These are phyloP conservation scores for Medicago truncatula DNA, from an alignment of 306 rosid species.

Conservation along the genomic window DNA sequence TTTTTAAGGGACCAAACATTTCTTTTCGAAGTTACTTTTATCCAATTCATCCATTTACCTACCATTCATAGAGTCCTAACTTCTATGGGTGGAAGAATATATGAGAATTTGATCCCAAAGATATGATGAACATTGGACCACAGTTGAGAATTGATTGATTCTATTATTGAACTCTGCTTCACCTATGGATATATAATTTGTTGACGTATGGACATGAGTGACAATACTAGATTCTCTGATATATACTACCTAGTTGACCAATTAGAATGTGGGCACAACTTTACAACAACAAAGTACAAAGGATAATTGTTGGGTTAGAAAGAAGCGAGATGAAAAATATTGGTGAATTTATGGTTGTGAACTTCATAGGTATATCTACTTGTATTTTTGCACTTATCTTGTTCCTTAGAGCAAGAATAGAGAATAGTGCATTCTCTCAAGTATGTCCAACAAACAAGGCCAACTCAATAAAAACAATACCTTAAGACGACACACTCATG, in stretches of 20 bases:
- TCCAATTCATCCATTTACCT: background rate
- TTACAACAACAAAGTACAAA: slow-evolving; percentile 71
- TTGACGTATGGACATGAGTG: slow-evolving; percentile 42
- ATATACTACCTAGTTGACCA: slow-evolving; percentile 54
- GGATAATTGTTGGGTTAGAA: slow-evolving; percentile 56
- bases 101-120: slow-evolving; percentile 3
- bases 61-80: background rate
- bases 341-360: slow-evolving; percentile 38
- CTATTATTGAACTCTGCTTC: slow-evolving; percentile 41
- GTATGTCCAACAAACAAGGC: slow-evolving; percentile 73
- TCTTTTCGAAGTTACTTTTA: background rate
- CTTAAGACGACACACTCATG: slow-evolving; percentile 60
- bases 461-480: slow-evolving; percentile 75
- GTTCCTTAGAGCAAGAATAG: slow-evolving; percentile 65
- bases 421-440: slow-evolving; percentile 53
- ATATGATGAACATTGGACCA: slow-evolving; percentile 30
- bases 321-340: slow-evolving; percentile 42
- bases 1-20: no score
- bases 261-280: slow-evolving; percentile 57
- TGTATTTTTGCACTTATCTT: slow-evolving; percentile 82
- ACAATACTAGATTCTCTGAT: slow-evolving; percentile 48
- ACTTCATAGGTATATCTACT: slow-evolving; percentile 42
- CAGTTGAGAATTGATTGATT: slow-evolving; percentile 33
- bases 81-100: background rate
- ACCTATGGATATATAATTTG: slow-evolving; percentile 9